A percentile compares a stretch with the other conserved stretches of the same genome.
Evolutionary conservation across 2,329 filamentous ascomycete genomes (phyloP).

Genomic region (Aspergillus oerlinghausenensis): DNA sequence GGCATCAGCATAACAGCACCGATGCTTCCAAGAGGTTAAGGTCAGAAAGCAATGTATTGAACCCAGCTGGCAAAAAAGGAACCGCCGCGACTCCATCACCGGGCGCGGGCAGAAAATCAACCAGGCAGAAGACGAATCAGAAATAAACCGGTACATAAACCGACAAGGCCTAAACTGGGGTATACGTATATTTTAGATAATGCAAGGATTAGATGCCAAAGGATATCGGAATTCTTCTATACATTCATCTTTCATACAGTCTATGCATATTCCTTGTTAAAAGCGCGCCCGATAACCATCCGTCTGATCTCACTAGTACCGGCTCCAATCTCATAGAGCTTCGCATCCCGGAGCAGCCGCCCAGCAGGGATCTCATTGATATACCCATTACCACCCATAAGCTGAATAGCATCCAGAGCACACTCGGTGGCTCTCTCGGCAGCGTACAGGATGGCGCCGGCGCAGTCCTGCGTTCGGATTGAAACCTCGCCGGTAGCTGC

Average conservation of each 20-base stretch:
- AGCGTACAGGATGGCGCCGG: constrained; percentile 87
- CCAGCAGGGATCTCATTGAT: constrained; percentile 93
- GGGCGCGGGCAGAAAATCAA: constrained; percentile 23
- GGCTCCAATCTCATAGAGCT: constrained; percentile 93
- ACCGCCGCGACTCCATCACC: constrained; percentile 12
- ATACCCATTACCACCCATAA: constrained; percentile 93
- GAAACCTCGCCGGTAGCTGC: constrained; percentile 40
- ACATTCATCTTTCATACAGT: neutral
- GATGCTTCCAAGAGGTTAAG: constrained; percentile 7
- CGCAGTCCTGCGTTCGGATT: constrained; percentile 86
- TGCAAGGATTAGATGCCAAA: neutral
- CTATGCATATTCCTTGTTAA: constrained; percentile 74
- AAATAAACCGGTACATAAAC: neutral
- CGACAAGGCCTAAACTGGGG: neutral
- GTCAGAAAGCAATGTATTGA: constrained; percentile 22
- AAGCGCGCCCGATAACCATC: constrained; percentile 89
- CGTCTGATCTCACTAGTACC: constrained; percentile 90
- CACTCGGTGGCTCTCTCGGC: constrained; percentile 82
- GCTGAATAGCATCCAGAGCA: constrained; percentile 80
- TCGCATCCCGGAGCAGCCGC: constrained; percentile 70
- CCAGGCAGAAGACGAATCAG: constrained; percentile 24
- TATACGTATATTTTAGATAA: neutral
- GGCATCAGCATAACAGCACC: neutral
- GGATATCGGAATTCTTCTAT: neutral
- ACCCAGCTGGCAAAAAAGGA: constrained; percentile 14